Evolutionary conservation across 164 flowering plant genomes (phyloP).

Genomic region (Tetrastigma voinierianum): DNA sequence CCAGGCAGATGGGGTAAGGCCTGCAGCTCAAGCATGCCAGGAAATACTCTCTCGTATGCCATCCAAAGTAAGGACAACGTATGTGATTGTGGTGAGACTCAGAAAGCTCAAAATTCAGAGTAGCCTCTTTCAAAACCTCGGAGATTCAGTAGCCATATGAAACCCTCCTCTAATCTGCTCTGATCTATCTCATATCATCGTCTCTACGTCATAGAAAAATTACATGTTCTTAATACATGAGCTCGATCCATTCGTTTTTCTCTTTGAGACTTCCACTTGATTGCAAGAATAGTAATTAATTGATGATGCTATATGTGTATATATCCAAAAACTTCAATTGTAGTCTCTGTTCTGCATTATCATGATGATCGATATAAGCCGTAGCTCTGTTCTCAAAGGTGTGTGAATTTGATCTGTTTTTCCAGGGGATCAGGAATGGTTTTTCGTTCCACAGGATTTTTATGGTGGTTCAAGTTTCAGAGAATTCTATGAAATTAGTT

Average conservation of each 20-base stretch:
- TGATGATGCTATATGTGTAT: conserved; percentile 10
- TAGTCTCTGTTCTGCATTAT: no score
- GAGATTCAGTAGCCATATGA: no score
- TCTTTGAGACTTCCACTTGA: conserved; percentile 21
- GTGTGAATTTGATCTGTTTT: no score
- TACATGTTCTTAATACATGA: conserved; percentile 12
- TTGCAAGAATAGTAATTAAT: conserved; percentile 9
- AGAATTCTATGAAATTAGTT: no score
- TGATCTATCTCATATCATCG: conserved; percentile 1
- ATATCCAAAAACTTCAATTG: no score
- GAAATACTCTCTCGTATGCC: conserved; percentile 34
- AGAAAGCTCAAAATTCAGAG: conserved; percentile 36
- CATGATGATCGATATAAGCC: no score
- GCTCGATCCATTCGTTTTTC: conserved; percentile 31
- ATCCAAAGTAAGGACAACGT: conserved; percentile 41
- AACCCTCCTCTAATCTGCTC: background rate
- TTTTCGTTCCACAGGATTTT: no score
- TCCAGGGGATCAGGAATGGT: no score
- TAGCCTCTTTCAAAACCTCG: no score
- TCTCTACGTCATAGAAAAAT: no score
- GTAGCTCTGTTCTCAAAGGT: no score
- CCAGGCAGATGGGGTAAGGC: conserved; percentile 25
- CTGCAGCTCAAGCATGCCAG: conserved; percentile 41
- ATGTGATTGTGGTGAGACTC: conserved; percentile 37
- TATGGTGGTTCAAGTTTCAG: no score